Evolutionary conservation across 2,329 filamentous ascomycete genomes (phyloP).

Genomic region (Gaeumannomyces tritici): DNA sequence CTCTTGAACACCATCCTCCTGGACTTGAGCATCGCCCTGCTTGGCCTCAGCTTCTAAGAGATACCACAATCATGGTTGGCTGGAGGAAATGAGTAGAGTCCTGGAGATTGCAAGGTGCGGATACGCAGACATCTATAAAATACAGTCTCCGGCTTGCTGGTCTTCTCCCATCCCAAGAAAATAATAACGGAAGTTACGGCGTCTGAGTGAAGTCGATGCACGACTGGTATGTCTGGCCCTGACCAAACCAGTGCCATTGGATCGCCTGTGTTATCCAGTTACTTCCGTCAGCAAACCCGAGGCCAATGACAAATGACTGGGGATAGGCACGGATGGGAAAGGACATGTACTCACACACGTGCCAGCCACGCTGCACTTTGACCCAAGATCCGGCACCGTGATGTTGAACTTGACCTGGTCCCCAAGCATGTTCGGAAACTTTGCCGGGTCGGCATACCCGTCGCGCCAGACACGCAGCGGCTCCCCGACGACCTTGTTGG

Average conservation of each 20-base stretch:
- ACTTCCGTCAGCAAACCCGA: slow-evolving; percentile 4
- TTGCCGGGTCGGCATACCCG: slow-evolving; percentile 16
- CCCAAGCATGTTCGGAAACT: slow-evolving; percentile 13
- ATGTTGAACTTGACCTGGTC: slow-evolving; percentile 21
- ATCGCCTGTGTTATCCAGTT: slow-evolving; percentile 27
- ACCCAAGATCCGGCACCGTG: slow-evolving; percentile 17
- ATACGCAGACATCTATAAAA: no score
- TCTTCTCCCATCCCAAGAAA: no score
- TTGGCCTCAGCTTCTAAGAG: background rate
- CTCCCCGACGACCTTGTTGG: slow-evolving; percentile 36
- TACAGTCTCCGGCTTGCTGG: no score
- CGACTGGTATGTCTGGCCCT: slow-evolving; percentile 50
- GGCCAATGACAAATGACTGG: background rate
- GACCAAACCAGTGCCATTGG: slow-evolving; percentile 54
- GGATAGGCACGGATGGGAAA: background rate
- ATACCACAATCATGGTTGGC: no score
- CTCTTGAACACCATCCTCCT: background rate
- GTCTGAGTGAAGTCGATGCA: slow-evolving; percentile 45
- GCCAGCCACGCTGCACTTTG: slow-evolving; percentile 16
- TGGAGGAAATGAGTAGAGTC: no score
- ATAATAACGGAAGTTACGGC: no score
- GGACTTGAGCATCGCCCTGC: background rate
- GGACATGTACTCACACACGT: slow-evolving; percentile 15
- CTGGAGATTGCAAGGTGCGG: no score
- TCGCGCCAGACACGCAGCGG: slow-evolving; percentile 20